Evolutionary conservation across 139 green algal genomes (phyloP).

Genomic region (Auxenochlorella pyrenoidosa): DNA sequence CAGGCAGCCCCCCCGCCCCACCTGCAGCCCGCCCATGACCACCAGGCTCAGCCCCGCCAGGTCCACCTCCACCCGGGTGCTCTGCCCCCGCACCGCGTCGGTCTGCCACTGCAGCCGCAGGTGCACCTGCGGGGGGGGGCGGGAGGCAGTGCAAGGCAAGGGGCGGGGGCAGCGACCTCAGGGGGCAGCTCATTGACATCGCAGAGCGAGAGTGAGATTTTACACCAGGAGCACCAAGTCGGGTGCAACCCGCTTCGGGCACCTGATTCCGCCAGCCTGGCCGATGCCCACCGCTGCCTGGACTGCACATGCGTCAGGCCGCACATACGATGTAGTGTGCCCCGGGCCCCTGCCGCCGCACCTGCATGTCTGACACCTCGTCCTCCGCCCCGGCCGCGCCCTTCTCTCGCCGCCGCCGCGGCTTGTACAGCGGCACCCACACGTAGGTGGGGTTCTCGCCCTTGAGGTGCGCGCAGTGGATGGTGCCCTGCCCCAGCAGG

Average conservation of each 20-base stretch:
- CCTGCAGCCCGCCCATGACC: slow-evolving; percentile 66
- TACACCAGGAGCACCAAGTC: too few species aligned
- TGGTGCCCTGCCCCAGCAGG: slow-evolving; percentile 52
- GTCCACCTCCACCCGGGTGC: slow-evolving; percentile 62
- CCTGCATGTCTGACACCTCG: slow-evolving; percentile 45
- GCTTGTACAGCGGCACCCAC: slow-evolving; percentile 71
- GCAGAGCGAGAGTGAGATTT: too few species aligned
- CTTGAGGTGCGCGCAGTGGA: slow-evolving; percentile 52
- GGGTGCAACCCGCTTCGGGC: too few species aligned
- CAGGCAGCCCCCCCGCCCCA: neutral
- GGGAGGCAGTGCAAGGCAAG: too few species aligned
- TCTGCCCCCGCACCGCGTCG: slow-evolving; percentile 49
- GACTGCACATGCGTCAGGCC: too few species aligned
- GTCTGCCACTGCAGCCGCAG: slow-evolving; percentile 73
- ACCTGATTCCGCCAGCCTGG: too few species aligned
- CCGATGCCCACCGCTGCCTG: too few species aligned
- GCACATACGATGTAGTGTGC: too few species aligned
- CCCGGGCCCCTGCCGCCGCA: too few species aligned
- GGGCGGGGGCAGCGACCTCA: neutral
- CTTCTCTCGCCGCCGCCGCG: neutral
- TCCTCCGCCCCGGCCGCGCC: slow-evolving; percentile 8
- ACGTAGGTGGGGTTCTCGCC: slow-evolving; percentile 74
- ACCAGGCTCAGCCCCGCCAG: slow-evolving; percentile 68
- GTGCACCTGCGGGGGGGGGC: slow-evolving; percentile 61
- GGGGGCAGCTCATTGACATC: too few species aligned